Conservation (phyloP, 331 rosid species). For the Pyrus hybrid region DNA sequence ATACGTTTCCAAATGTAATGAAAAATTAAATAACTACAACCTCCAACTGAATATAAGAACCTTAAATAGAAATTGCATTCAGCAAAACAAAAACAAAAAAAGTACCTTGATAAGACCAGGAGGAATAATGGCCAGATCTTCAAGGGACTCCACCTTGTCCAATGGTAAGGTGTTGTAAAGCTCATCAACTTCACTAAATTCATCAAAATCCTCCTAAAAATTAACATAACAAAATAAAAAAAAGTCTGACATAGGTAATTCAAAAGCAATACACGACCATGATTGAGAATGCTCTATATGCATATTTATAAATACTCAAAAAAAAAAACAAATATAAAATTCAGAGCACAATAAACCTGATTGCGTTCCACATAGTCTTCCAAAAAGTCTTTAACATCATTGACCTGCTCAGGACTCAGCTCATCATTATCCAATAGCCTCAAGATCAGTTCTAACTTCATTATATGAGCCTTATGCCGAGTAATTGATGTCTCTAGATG, state of each 20-base stretch:
- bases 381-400: conserved; percentile 89
- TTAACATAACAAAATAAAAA: not conserved
- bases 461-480: conserved; percentile 97
- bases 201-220: conserved; percentile 85
- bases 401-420: conserved; percentile 91
- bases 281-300: not conserved
- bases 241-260: not conserved
- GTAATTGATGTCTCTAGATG: conserved; percentile 89
- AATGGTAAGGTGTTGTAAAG: conserved; percentile 74
- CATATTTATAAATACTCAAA: too few species aligned
- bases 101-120: conserved; percentile 77
- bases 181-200: conserved; percentile 85
- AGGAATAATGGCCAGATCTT: conserved; percentile 80
- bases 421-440: conserved; percentile 94
- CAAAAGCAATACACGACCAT: not conserved
- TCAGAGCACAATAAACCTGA: conserved; percentile 58
- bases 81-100: not conserved
- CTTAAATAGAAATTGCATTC: not conserved
- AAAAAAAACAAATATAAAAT: not conserved
- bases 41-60: not conserved
- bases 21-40: not conserved
- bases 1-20: not conserved
- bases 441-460: conserved; percentile 86
- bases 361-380: conserved; percentile 97
- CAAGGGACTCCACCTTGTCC: conserved; percentile 91